Conservation (phyloP, 2,329 filamentous ascomycete genomes). For the Huntiella decipiens region DNA sequence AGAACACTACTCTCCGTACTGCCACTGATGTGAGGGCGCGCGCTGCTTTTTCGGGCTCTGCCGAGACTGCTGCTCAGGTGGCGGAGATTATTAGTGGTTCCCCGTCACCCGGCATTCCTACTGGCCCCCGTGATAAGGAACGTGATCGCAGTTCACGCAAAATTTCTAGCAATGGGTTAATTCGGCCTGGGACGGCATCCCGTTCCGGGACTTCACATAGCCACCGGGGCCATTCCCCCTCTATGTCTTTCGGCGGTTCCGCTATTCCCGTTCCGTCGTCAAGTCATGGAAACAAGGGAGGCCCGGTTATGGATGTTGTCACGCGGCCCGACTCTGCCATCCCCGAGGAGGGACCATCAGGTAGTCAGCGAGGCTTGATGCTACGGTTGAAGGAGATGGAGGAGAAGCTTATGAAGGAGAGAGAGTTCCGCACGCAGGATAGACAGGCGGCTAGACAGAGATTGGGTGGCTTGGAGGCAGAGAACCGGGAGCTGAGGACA, state of each 20-base stretch:
- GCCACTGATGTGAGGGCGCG: slow-evolving; percentile 38
- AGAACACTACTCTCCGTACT: slow-evolving; percentile 49
- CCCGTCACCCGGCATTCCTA: slow-evolving; percentile 34
- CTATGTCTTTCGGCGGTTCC: slow-evolving; percentile 1
- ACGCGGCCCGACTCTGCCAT: slow-evolving; percentile 11
- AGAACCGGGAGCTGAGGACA: slow-evolving; percentile 51
- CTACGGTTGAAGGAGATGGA: slow-evolving; percentile 75
- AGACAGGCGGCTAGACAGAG: slow-evolving; percentile 65
- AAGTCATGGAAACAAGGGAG: slow-evolving; percentile 10
- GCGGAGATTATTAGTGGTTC: slow-evolving; percentile 20
- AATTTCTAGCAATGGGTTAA: slow-evolving; percentile 11
- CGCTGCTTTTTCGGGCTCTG: slow-evolving; percentile 19
- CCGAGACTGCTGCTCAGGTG: slow-evolving; percentile 15
- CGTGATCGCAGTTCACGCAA: slow-evolving; percentile 15
- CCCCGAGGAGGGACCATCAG: background rate
- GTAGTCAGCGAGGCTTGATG: slow-evolving; percentile 56
- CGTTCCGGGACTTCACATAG: slow-evolving; percentile 15
- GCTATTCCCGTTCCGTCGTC: slow-evolving; percentile 8
- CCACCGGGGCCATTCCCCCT: slow-evolving; percentile 1
- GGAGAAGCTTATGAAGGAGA: slow-evolving; percentile 69
- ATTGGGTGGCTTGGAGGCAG: slow-evolving; percentile 53
- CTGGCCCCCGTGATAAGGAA: slow-evolving; percentile 31
- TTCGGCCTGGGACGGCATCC: slow-evolving; percentile 17
- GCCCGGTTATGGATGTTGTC: slow-evolving; percentile 8
- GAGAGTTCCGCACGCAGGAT: slow-evolving; percentile 71